phyloP scores from a whole-genome alignment of 2,329 filamentous ascomycete species.

The Herpomyces periplanetae region DNA sequence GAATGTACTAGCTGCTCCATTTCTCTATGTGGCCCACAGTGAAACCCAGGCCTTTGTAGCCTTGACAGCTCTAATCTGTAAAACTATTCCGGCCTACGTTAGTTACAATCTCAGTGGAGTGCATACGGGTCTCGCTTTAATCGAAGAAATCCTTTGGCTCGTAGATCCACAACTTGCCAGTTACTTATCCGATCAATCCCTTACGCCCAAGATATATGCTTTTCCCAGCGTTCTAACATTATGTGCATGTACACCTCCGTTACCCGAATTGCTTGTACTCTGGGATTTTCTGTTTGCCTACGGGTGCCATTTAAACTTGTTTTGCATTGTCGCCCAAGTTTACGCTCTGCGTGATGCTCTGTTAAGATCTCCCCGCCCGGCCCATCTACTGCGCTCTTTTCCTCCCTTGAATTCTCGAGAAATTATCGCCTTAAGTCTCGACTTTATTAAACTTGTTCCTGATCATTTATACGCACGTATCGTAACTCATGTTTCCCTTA shows the following conservation, averaged over 20 bases:
- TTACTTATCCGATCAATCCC: slow-evolving; percentile 46
- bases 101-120: slow-evolving; percentile 75
- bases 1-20: slow-evolving; percentile 86
- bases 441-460: slow-evolving; percentile 58
- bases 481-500: slow-evolving; percentile 47
- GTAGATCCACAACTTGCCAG: slow-evolving; percentile 57
- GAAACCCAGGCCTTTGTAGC: slow-evolving; percentile 78
- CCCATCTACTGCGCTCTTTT: slow-evolving; percentile 58
- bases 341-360: slow-evolving; percentile 56
- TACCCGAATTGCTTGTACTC: slow-evolving; percentile 61
- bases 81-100: slow-evolving; percentile 70
- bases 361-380: slow-evolving; percentile 50
- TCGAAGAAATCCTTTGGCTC: slow-evolving; percentile 64
- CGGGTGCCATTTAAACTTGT: slow-evolving; percentile 63
- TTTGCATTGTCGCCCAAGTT: slow-evolving; percentile 83
- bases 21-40: slow-evolving; percentile 68
- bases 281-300: slow-evolving; percentile 97
- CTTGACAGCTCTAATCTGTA: slow-evolving; percentile 52
- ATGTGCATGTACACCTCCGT: slow-evolving; percentile 69
- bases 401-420: slow-evolving; percentile 44
- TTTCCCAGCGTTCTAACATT: slow-evolving; percentile 81
- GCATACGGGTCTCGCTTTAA: slow-evolving; percentile 53
- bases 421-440: slow-evolving; percentile 48
- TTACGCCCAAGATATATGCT: slow-evolving; percentile 76
- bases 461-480: slow-evolving; percentile 67